Evolutionary conservation across 139 green algal genomes (phyloP).

Genomic region (Nannochloris sp.): DNA sequence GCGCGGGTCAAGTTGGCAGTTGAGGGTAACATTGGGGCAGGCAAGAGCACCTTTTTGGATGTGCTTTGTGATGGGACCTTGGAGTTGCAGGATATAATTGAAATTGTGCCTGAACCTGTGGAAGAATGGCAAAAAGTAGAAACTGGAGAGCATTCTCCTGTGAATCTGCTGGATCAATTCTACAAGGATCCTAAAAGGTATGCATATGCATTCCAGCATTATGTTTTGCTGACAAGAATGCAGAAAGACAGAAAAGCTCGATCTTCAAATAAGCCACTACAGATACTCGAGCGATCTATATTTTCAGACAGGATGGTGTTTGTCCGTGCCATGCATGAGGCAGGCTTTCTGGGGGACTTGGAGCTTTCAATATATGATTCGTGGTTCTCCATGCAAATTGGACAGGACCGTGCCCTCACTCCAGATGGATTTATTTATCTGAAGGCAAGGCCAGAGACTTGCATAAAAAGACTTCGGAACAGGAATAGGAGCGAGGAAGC

Average conservation of each 20-base stretch:
- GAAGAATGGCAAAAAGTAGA: conserved; percentile 79
- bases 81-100: conserved; percentile 40
- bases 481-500: conserved; percentile 47
- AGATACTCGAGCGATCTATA: conserved; percentile 88
- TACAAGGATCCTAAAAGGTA: conserved; percentile 78
- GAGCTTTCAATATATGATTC: conserved; percentile 84
- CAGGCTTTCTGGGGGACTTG: conserved; percentile 70
- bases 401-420: conserved; percentile 34
- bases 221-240: conserved; percentile 88
- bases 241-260: conserved; percentile 55
- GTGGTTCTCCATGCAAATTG: conserved; percentile 54
- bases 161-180: conserved; percentile 88
- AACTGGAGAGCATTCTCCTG: conserved; percentile 9
- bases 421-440: conserved; percentile 97
- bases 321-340: conserved; percentile 78
- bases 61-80: conserved; percentile 27
- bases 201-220: conserved; percentile 97
- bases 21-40: conserved; percentile 94
- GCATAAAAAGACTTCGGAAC: conserved; percentile 53
- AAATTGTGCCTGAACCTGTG: conserved; percentile 89
- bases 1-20: conserved; percentile 77
- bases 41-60: conserved; percentile 90
- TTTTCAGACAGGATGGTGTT: conserved; percentile 98
- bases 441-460: conserved; percentile 57
- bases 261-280: conserved; percentile 30